phyloP scores from a whole-genome alignment of 345 rosid genomes.

The Kernera saxatilis region DNA sequence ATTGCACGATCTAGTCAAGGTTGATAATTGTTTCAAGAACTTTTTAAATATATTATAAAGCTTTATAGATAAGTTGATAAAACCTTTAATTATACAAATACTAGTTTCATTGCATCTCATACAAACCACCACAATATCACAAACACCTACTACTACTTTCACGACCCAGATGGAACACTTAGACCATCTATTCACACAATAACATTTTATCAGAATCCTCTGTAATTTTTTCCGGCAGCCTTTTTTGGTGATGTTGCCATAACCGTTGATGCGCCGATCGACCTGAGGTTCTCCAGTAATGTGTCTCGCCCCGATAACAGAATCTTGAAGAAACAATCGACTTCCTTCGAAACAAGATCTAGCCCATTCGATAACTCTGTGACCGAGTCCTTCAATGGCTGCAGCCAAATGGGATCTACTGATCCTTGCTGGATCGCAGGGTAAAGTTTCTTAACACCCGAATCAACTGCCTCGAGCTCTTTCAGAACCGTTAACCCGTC shows the following conservation, averaged over 20 bases:
- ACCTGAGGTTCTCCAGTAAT: constrained; percentile 34
- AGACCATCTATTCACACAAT: constrained; percentile 20
- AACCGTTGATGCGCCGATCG: background rate
- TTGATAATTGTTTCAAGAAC: background rate
- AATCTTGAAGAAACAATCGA: constrained; percentile 35
- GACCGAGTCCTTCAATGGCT: constrained; percentile 22
- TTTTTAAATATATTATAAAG: background rate
- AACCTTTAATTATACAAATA: constrained; percentile 14
- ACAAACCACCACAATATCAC: constrained; percentile 14
- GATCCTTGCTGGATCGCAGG: constrained; percentile 26
- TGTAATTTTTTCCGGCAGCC: constrained; percentile 30
- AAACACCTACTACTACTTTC: constrained; percentile 15
- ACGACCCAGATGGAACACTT: constrained; percentile 22
- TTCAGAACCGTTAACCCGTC: constrained; percentile 28
- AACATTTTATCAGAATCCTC: constrained; percentile 28
- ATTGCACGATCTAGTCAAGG: background rate
- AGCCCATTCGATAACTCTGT: constrained; percentile 24
- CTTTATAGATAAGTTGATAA: constrained; percentile 4
- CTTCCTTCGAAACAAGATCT: constrained; percentile 32
- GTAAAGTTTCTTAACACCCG: constrained; percentile 12
- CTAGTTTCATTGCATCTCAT: constrained; percentile 16
- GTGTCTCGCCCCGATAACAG: constrained; percentile 30
- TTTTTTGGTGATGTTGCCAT: constrained; percentile 28
- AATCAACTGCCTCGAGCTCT: constrained; percentile 32
- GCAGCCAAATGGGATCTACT: background rate